Percentiles rank a stretch among this genome's conserved stretches.
phyloP scores from a whole-genome alignment of 805 yeast genomes.

The Scheffersomyces lignosus region DNA sequence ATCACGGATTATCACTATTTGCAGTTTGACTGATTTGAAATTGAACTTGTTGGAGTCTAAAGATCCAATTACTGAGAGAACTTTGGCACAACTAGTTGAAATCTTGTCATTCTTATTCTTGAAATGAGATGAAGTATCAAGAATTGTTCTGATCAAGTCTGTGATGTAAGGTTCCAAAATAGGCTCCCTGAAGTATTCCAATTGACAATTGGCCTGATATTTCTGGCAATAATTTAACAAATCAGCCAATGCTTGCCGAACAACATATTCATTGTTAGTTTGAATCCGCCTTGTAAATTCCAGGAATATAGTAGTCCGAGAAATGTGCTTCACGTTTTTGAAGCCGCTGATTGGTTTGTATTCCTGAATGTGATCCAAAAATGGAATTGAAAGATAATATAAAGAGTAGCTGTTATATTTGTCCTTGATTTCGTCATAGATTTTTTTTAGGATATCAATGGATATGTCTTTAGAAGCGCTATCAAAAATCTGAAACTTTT shows the following conservation, averaged over 20 bases:
- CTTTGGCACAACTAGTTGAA: slow-evolving; percentile 61
- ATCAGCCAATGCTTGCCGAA: slow-evolving; percentile 69
- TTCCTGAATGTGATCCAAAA: slow-evolving; percentile 21
- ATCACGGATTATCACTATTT: slow-evolving; percentile 56
- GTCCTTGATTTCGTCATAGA: slow-evolving; percentile 30
- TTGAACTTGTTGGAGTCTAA: slow-evolving; percentile 62
- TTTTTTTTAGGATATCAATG: slow-evolving; percentile 45
- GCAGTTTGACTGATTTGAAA: slow-evolving; percentile 40
- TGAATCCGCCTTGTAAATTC: slow-evolving; percentile 57
- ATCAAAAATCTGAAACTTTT: slow-evolving; percentile 59
- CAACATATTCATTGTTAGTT: slow-evolving; percentile 69
- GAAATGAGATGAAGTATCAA: slow-evolving; percentile 59
- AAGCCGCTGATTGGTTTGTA: slow-evolving; percentile 14
- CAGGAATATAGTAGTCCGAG: slow-evolving; percentile 37
- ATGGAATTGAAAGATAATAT: slow-evolving; percentile 55
- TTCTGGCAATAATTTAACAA: slow-evolving; percentile 52
- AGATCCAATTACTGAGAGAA: slow-evolving; percentile 76
- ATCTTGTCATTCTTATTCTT: slow-evolving; percentile 48
- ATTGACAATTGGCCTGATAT: slow-evolving; percentile 51
- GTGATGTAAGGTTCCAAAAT: slow-evolving; percentile 33
- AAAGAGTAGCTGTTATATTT: slow-evolving; percentile 46
- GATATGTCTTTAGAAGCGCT: slow-evolving; percentile 51
- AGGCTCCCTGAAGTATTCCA: slow-evolving; percentile 38
- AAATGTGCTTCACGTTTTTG: slow-evolving; percentile 21
- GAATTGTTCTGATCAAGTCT: slow-evolving; percentile 49